Conservation (phyloP, 192 early-diverging fungal genomes). For the Backusella psychrophila region DNA sequence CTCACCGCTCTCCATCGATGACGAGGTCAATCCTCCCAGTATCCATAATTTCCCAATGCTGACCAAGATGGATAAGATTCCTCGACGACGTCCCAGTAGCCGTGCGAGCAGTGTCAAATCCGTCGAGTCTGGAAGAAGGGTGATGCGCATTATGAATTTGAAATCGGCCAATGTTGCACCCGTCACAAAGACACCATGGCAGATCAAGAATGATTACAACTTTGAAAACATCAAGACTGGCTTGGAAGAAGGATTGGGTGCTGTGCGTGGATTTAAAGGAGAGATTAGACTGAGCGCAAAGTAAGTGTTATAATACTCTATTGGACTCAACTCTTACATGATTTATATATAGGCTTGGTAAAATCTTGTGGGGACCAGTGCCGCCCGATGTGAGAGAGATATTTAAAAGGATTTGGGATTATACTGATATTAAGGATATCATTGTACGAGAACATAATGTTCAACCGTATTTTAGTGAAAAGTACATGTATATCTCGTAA, state of each 20-base stretch:
- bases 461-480: slow-evolving; percentile 14
- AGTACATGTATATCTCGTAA: not conserved
- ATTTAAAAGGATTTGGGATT: slow-evolving; percentile 27
- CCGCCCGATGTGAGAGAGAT: not conserved
- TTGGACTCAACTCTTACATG: no score
- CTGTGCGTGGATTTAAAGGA: slow-evolving; percentile 24
- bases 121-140: not conserved
- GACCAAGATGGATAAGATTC: not conserved
- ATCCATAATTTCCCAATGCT: not conserved
- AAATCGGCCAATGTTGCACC: not conserved
- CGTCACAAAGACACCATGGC: not conserved
- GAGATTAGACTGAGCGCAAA: slow-evolving; percentile 33
- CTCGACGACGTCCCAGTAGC: not conserved
- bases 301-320: not conserved
- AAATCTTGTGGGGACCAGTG: slow-evolving; percentile 18
- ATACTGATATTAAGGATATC: slow-evolving; percentile 31
- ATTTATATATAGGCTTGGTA: slow-evolving; percentile 16
- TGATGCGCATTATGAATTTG: not conserved
- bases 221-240: not conserved
- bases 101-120: not conserved
- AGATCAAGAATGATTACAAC: not conserved
- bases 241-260: slow-evolving; percentile 12
- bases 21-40: not conserved
- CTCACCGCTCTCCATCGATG: not conserved
- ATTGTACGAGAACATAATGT: slow-evolving; percentile 10